phyloP scores from a whole-genome alignment of 306 rosid genomes.

The Malus sieversii region DNA sequence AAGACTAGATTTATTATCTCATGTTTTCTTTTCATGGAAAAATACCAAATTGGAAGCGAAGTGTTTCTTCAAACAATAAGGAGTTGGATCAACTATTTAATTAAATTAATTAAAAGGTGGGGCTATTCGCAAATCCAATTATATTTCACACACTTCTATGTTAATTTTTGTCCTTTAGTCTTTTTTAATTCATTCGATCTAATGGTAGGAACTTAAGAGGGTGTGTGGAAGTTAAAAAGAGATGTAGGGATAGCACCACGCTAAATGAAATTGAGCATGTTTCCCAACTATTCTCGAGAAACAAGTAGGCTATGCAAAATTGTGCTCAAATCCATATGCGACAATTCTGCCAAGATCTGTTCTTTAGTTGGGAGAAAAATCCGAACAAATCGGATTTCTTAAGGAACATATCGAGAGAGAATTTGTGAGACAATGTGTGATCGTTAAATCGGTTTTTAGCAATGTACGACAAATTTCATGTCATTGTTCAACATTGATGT shows the following conservation, averaged over 20 bases:
- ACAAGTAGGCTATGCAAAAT: background rate
- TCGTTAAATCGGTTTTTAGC: background rate
- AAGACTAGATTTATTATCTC: background rate
- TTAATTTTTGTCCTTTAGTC: too few species aligned
- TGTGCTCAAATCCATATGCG: background rate
- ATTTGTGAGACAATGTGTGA: background rate
- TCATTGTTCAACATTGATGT: background rate
- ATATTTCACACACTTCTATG: too few species aligned
- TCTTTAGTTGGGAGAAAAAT: background rate
- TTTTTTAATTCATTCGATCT: too few species aligned
- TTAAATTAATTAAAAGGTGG: too few species aligned
- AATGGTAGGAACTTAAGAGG: too few species aligned
- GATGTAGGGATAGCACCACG: too few species aligned
- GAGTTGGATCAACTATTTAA: background rate
- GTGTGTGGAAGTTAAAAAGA: too few species aligned
- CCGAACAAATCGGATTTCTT: background rate
- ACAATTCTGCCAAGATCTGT: background rate
- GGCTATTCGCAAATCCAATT: too few species aligned
- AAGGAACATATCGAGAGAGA: background rate
- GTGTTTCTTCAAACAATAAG: background rate
- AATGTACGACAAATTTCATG: background rate
- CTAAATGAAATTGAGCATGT: background rate
- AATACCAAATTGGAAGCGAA: background rate
- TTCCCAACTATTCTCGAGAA: background rate
- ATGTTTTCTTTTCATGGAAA: too few species aligned